Evolutionary conservation across 495 filamentous ascomycete species (phyloP), one percentile per base, ranked within the genome.

Genomic region (Penicillium cosmopolitanum): DNA sequence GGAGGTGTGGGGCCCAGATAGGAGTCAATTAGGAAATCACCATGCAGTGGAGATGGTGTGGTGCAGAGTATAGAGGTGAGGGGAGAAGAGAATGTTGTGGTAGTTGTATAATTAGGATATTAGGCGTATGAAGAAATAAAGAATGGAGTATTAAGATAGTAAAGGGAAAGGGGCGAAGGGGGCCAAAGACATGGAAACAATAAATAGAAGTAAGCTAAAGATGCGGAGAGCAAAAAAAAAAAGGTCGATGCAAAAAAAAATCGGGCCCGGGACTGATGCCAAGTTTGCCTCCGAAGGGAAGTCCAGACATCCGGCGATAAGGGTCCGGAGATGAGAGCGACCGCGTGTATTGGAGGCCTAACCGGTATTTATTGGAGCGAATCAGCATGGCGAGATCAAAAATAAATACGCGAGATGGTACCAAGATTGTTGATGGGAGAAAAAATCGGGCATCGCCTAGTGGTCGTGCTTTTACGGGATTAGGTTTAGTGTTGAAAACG

Each of bases 271-370:
- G 54, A 56, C 28, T 16, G 31, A 60, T 54, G 23, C 28, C 23
- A 34, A 19, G 15, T 62, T 57, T 43, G 59, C 48, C 50, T 57
- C 60, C 60, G 60, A 57, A 61, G 28, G 58, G 58, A 34, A 61
- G 35, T 12, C 34, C 4, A 43, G 16, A 21, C 38, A 56, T 56
- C 53, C 60, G 60, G 60, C 42, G 60, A 62, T 62, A 62, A 62
- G 50, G 53, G 31, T 16, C 55, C 54, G 54, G 54, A 36, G 50
- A 13, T 13, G 23, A 28, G 28, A 46, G 43, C 43, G 43, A 46
- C 43, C 43, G 43, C 16, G 43, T 46, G 43, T 46, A 46, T 46
- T 46, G 43, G 43, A 18, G 15, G 43, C 43, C 43, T 46, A 46
- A 46, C 43, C 43, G 43, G 43, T 46, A 46, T 46, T 46, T 6